Conservation (phyloP, 768 basidiomycete species). For the Tricholoma terreum region DNA sequence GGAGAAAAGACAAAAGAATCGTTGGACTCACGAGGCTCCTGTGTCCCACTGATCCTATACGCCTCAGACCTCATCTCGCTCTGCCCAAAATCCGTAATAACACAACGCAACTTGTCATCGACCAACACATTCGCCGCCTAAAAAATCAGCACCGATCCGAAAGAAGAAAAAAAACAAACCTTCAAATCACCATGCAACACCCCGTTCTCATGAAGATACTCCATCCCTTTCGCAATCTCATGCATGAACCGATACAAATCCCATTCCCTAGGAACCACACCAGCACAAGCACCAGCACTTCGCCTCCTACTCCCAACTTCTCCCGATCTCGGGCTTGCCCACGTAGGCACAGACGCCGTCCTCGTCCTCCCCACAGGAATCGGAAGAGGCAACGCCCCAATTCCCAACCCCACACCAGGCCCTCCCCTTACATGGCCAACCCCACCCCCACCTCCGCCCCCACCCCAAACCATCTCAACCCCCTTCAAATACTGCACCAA, state of each 20-base stretch:
- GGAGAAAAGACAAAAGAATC: not conserved
- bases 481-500: conserved; percentile 56
- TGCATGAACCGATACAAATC: conserved; percentile 62
- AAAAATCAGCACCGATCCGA: not conserved
- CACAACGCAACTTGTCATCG: conserved; percentile 61
- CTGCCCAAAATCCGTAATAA: conserved; percentile 83
- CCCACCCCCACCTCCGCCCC: not conserved
- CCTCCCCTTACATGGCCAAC: conserved; percentile 3
- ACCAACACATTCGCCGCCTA: conserved; percentile 77
- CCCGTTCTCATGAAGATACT: conserved; percentile 66
- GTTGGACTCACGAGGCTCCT: conserved; percentile 41
- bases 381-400: not conserved
- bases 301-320: not conserved
- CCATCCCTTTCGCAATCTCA: conserved; percentile 80
- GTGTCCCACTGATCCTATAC: conserved; percentile 53
- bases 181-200: conserved; percentile 83
- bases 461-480: conserved; percentile 18
- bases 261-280: conserved; percentile 26
- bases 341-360: conserved; percentile 1
- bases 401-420: not conserved
- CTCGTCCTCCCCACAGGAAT: not conserved
- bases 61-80: conserved; percentile 76
- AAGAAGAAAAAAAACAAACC: conserved; percentile 34
- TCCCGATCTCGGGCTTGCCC: not conserved
- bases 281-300: not conserved